Evolutionary conservation across 257 asterid genomes (phyloP), one percentile per base, ranked within the genome.

Genomic region (Cordia subcordata): DNA sequence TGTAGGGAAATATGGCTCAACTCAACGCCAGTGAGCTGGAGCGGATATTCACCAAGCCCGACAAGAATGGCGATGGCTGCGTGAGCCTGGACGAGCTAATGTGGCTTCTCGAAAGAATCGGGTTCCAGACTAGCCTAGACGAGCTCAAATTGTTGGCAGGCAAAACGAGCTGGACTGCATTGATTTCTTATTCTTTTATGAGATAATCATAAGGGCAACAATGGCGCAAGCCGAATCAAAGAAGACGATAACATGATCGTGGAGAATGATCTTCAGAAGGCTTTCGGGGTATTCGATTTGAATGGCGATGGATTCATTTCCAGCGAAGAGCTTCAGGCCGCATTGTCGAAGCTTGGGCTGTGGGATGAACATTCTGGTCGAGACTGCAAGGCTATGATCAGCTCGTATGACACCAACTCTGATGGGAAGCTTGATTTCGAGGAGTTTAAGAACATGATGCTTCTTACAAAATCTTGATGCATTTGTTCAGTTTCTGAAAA

Each of bases 371-470:
- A 38, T 5, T 27, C 57, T 62, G 73, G 77, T 0, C 47, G 55
- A 18, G 90, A 86, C 49, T 81, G 93, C 27, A 67, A 60, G 59
- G 68, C 66, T 4, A 84, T 87, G 90, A 87, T 87, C 27, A 40
- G 71, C 3, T 79, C 50, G 15, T 87, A 70, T 32, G 94, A 85
- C 18, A 65, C 69, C 49, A 87, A 87, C 18, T 72, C 79, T 0
- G 96, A 87, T 40, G 96, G 94, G 5, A 75, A 73, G 27, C 72
- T 87, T 59, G 95, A 87, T 75, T 82, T 87, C 13, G 65, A 69
- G 0, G 95, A 87, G 85, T 87, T 84, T 21, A 84, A 82, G 83
- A 75, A 78, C 21, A 84, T 87, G 95, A 84, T 87, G 95, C 65
- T 23, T 11, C 42, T 39, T 42, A 10, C 47, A 11, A 42, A 8